These are phyloP conservation scores for Flaveria bidentis DNA, from an alignment of 129 eudicot species.

Conservation along the genomic window DNA sequence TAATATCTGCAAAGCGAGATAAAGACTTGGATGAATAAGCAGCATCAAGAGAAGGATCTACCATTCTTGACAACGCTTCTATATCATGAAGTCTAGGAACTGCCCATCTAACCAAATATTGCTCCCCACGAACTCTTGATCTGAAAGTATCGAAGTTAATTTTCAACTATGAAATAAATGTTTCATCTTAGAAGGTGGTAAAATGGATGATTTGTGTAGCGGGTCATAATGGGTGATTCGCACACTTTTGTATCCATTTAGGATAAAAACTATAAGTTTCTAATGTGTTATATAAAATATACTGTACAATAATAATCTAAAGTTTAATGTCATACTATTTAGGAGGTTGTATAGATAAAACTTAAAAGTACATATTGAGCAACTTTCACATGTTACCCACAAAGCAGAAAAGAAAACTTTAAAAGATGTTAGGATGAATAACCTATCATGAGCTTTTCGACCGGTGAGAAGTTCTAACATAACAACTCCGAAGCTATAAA, in stretches of 20 bases:
- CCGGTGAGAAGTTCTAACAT: slow-evolving; percentile 92
- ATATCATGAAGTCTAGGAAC: slow-evolving; percentile 76
- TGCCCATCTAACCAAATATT: slow-evolving; percentile 89
- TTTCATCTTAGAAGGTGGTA: not conserved
- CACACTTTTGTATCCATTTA: not conserved
- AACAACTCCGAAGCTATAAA: slow-evolving; percentile 95
- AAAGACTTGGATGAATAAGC: slow-evolving; percentile 76
- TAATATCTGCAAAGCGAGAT: slow-evolving; percentile 91
- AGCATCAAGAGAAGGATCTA: slow-evolving; percentile 71
- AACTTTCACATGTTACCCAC: not conserved
- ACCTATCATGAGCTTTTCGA: slow-evolving; percentile 86
- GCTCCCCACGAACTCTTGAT: slow-evolving; percentile 81
- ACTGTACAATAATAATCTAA: not conserved
- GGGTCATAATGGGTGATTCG: not conserved
- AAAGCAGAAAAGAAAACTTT: not conserved
- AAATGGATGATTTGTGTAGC: not conserved
- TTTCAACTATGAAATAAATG: not conserved
- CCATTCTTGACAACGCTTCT: slow-evolving; percentile 84
- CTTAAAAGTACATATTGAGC: not conserved
- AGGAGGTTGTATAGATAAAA: not conserved
- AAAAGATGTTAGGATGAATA: slow-evolving; percentile 10
- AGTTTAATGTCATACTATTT: not conserved
- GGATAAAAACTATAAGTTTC: not conserved
- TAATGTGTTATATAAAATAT: not conserved
- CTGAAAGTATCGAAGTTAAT: slow-evolving; percentile 27